These are phyloP conservation scores for Beauveria asiatica DNA, from an alignment of 2,329 filamentous ascomycete genomes.

Conservation along the genomic window DNA sequence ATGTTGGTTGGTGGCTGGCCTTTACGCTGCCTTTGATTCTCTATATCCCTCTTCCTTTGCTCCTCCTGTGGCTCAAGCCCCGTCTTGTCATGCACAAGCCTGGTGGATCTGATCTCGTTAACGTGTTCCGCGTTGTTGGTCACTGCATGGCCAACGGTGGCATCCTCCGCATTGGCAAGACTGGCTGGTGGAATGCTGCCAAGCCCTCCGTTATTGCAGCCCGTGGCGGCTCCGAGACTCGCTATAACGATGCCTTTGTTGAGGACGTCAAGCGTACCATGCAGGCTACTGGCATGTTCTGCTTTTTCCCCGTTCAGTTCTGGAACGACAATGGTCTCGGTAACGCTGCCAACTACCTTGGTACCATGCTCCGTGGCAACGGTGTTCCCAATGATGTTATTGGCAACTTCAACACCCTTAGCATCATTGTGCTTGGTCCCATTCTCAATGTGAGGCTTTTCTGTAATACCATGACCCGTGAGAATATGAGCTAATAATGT, in stretches of 20 bases:
- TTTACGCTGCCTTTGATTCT: conserved; percentile 38
- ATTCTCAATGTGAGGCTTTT: conserved; percentile 17
- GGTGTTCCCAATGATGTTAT: conserved; percentile 54
- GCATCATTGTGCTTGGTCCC: conserved; percentile 41
- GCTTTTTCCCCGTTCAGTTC: conserved; percentile 32
- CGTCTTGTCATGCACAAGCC: conserved; percentile 49
- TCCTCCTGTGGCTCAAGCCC: conserved; percentile 49
- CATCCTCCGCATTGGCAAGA: conserved; percentile 44
- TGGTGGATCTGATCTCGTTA: conserved; percentile 55
- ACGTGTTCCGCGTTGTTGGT: conserved; percentile 46
- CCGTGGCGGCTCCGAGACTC: conserved; percentile 38
- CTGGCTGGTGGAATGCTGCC: conserved; percentile 50
- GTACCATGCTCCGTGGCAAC: conserved; percentile 34
- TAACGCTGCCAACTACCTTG: conserved; percentile 27
- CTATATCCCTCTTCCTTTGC: conserved; percentile 49
- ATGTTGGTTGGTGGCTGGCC: conserved; percentile 41
- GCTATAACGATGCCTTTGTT: conserved; percentile 57
- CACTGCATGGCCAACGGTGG: conserved; percentile 43
- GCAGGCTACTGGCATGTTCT: conserved; percentile 32
- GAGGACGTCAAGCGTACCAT: conserved; percentile 51
- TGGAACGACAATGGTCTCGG: conserved; percentile 33
- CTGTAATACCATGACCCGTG: not conserved
- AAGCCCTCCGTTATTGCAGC: conserved; percentile 43
- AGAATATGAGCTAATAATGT: not conserved
- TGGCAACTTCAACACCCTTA: conserved; percentile 49